Conservation (phyloP, 1,284 basidiomycete genomes). For the Marasmius oreades region DNA sequence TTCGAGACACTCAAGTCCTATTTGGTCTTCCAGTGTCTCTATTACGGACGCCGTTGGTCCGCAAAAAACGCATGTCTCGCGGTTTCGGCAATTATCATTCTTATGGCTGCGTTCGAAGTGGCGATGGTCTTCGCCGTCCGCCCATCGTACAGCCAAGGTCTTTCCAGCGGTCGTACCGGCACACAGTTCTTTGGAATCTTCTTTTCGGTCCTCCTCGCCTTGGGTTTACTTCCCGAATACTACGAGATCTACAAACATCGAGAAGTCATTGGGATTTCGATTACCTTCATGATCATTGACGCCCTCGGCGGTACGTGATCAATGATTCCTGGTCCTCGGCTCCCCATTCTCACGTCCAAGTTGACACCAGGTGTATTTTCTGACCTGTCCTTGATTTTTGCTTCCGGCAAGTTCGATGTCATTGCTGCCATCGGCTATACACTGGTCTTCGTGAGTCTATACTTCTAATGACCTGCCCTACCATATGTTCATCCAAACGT, state of each 20-base stretch:
- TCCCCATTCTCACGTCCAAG: neutral
- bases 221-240: constrained; percentile 62
- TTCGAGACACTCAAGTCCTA: neutral
- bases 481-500: neutral
- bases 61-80: constrained; percentile 25
- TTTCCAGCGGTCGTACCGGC: constrained; percentile 40
- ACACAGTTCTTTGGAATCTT: constrained; percentile 65
- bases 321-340: neutral
- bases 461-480: neutral
- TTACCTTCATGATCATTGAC: constrained; percentile 71
- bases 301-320: constrained; percentile 51
- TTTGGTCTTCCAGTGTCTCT: constrained; percentile 27
- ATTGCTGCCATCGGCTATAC: constrained; percentile 65
- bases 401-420: constrained; percentile 54
- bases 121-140: constrained; percentile 57
- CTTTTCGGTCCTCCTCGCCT: constrained; percentile 55
- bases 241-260: constrained; percentile 67
- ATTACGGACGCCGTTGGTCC: constrained; percentile 49
- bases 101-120: constrained; percentile 56
- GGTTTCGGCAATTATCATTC: constrained; percentile 32
- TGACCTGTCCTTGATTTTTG: constrained; percentile 69
- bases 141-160: constrained; percentile 25
- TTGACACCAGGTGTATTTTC: constrained; percentile 54
- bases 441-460: constrained; percentile 46
- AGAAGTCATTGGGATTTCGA: constrained; percentile 73